Percentiles rank a stretch among this genome's conserved stretches.
phyloP scores from a whole-genome alignment of 495 filamentous ascomycete species.

The Aspergillus avenaceus region DNA sequence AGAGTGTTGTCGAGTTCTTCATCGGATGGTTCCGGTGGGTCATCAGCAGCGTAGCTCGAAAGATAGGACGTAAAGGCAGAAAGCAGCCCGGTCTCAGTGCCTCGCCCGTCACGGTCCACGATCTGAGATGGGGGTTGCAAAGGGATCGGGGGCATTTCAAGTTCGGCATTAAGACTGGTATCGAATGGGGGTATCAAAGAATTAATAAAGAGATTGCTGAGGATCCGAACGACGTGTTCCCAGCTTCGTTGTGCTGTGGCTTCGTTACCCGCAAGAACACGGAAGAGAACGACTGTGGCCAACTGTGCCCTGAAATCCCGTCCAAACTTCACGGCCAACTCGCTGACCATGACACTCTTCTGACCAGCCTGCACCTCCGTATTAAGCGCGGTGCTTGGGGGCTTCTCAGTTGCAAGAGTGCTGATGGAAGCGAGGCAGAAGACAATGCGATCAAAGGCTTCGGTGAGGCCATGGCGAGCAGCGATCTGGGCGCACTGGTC shows the following conservation, averaged over 20 bases:
- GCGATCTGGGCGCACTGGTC: conserved; percentile 95
- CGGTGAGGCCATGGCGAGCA: conserved; percentile 75
- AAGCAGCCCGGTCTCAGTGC: conserved; percentile 77
- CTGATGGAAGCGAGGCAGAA: conserved; percentile 86
- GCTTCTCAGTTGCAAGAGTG: conserved; percentile 67
- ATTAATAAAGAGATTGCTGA: conserved; percentile 95
- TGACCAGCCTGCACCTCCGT: conserved; percentile 91
- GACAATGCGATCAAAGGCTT: conserved; percentile 87
- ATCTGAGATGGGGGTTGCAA: conserved; percentile 89
- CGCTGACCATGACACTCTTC: conserved; percentile 97
- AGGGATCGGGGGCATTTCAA: conserved; percentile 80
- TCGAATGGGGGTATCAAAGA: conserved; percentile 86
- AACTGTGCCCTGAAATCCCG: conserved; percentile 90
- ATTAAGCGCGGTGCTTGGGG: conserved; percentile 83
- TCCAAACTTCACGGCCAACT: conserved; percentile 94
- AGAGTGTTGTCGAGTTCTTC: conserved; percentile 95
- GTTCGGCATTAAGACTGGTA: conserved; percentile 59
- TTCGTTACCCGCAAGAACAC: conserved; percentile 82
- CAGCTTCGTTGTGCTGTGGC: conserved; percentile 71
- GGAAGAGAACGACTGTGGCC: conserved; percentile 89
- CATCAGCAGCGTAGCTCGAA: conserved; percentile 96
- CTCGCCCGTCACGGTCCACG: conserved; percentile 78
- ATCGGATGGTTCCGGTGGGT: conserved; percentile 94
- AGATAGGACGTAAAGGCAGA: conserved; percentile 94
- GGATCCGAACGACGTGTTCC: conserved; percentile 82